phyloP scores from a whole-genome alignment of 2,329 filamentous ascomycete genomes.

The Beauveria scarabaeidicola region DNA sequence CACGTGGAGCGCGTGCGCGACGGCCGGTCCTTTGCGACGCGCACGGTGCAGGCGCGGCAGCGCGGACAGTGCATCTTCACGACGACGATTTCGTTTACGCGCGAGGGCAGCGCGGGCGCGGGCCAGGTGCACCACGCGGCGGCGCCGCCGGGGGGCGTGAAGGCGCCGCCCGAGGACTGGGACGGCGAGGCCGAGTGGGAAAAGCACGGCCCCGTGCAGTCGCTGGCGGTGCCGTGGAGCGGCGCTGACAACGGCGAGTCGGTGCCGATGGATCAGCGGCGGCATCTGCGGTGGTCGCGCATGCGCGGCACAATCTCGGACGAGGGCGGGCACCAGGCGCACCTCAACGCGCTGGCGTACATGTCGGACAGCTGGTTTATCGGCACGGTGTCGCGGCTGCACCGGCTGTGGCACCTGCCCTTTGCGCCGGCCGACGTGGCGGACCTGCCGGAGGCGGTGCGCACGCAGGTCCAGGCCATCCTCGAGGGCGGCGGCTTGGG shows the following conservation, averaged over 20 bases:
- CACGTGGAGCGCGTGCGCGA: slow-evolving; percentile 91
- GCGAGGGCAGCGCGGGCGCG: slow-evolving; percentile 47
- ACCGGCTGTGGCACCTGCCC: slow-evolving; percentile 69
- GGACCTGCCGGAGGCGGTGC: slow-evolving; percentile 34
- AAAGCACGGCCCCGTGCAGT: slow-evolving; percentile 41
- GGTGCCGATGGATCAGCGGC: slow-evolving; percentile 53
- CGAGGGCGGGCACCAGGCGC: slow-evolving; percentile 66
- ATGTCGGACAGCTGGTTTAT: slow-evolving; percentile 92
- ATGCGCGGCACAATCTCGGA: slow-evolving; percentile 66
- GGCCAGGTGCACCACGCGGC: slow-evolving; percentile 56
- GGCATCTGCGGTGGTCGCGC: slow-evolving; percentile 65
- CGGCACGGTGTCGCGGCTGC: slow-evolving; percentile 73
- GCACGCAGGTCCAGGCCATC: slow-evolving; percentile 28
- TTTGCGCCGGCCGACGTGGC: slow-evolving; percentile 45
- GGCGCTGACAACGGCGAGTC: slow-evolving; percentile 22
- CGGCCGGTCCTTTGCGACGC: slow-evolving; percentile 79
- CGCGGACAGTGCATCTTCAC: slow-evolving; percentile 87
- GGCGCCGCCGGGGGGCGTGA: slow-evolving; percentile 42
- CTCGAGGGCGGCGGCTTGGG: slow-evolving; percentile 32
- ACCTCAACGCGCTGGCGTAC: slow-evolving; percentile 83
- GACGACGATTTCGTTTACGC: slow-evolving; percentile 82
- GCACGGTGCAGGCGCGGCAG: slow-evolving; percentile 93
- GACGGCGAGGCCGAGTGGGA: slow-evolving; percentile 41
- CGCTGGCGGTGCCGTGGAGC: slow-evolving; percentile 23
- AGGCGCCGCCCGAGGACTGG: slow-evolving; percentile 28